Percentiles rank a stretch among this genome's conserved stretches.
Conservation (phyloP, 192 early-diverging fungal species). For the Lobulomyces angularis region DNA sequence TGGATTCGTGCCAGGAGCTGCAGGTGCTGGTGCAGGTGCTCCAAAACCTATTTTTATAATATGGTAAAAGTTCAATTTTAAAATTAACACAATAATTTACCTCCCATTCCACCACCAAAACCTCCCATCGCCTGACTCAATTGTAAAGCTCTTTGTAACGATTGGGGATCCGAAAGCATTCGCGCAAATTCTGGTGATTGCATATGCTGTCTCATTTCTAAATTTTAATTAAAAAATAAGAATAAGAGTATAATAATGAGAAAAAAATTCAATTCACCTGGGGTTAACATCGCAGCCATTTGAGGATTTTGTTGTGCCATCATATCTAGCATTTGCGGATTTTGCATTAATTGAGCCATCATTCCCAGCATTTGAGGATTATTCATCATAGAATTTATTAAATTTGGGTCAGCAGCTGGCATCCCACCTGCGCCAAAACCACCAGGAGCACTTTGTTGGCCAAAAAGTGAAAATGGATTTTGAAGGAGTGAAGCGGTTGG, state of each 20-base stretch:
- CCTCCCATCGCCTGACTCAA: slow-evolving; percentile 33
- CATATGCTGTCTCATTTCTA: slow-evolving; percentile 77
- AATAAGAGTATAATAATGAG: too few species aligned
- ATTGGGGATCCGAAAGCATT: slow-evolving; percentile 77
- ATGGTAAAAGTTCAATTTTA: slow-evolving; percentile 7
- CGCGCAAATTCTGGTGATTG: slow-evolving; percentile 35
- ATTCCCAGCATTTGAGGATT: slow-evolving; percentile 77
- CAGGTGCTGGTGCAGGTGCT: background rate
- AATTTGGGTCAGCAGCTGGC: slow-evolving; percentile 18
- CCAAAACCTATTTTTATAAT: slow-evolving; percentile 7
- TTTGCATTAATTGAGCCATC: slow-evolving; percentile 67
- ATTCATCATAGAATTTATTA: slow-evolving; percentile 53
- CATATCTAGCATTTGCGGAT: slow-evolving; percentile 74
- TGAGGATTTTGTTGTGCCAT: slow-evolving; percentile 77
- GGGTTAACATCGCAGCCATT: slow-evolving; percentile 60
- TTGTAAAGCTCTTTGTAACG: slow-evolving; percentile 57
- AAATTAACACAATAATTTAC: slow-evolving; percentile 4
- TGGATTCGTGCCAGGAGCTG: slow-evolving; percentile 15
- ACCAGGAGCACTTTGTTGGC: slow-evolving; percentile 2
- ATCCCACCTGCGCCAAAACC: slow-evolving; percentile 27
- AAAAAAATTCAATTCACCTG: too few species aligned
- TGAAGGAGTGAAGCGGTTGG: slow-evolving; percentile 5
- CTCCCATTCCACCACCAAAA: slow-evolving; percentile 23
- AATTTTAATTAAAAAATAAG: too few species aligned
- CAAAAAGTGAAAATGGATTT: slow-evolving; percentile 21